These are phyloP conservation scores for Aegle marmelos DNA, from an alignment of 345 rosid species.

Conservation along the genomic window DNA sequence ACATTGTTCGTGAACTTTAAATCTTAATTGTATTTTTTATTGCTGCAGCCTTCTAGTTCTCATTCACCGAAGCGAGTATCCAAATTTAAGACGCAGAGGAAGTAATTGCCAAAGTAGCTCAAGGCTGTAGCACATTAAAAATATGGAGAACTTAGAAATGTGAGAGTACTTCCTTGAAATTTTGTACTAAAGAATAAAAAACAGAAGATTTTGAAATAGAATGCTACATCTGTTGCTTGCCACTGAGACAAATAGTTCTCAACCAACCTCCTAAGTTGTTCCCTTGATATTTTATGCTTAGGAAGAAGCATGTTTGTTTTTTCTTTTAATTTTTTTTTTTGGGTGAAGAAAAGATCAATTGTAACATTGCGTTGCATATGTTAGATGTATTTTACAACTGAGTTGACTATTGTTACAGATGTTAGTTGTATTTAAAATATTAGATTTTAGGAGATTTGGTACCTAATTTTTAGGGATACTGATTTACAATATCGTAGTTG, in stretches of 20 bases:
- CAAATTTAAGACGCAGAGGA: constrained; percentile 75
- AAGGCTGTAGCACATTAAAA: background rate
- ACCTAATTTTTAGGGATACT: too few species aligned
- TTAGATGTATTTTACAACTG: too few species aligned
- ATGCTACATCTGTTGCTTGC: background rate
- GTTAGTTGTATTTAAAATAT: too few species aligned
- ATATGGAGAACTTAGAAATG: background rate
- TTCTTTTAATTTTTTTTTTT: too few species aligned
- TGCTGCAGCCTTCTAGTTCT: constrained; percentile 41
- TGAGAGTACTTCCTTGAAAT: background rate
- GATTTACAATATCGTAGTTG: too few species aligned
- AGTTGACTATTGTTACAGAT: too few species aligned
- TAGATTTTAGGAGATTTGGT: too few species aligned
- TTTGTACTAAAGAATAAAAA: background rate
- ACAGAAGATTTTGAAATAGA: background rate
- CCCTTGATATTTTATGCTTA: too few species aligned
- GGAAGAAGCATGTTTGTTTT: too few species aligned
- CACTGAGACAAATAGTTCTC: background rate
- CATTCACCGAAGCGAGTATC: constrained; percentile 73
- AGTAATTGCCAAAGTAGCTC: constrained; percentile 23
- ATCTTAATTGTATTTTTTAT: constrained; percentile 13
- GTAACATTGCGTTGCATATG: too few species aligned
- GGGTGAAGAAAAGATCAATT: too few species aligned
- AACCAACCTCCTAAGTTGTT: too few species aligned
- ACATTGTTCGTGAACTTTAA: background rate